Evolutionary conservation across 2,329 filamentous ascomycete species (phyloP), one percentile per base, ranked within the genome.

Genomic region (Arachnomyces sp.): DNA sequence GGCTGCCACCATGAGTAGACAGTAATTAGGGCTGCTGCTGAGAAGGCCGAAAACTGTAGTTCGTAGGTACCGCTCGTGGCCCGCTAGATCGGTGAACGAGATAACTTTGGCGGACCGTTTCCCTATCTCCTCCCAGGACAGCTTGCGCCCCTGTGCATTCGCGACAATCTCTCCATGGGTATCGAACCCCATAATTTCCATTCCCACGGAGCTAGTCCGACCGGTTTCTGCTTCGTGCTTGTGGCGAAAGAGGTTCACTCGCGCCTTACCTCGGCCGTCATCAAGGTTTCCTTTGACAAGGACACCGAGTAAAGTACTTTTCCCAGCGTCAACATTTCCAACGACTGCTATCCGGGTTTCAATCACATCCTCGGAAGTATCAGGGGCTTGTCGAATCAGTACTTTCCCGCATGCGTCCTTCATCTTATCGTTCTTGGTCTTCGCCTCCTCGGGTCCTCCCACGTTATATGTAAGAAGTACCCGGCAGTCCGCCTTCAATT

Each of bases 121-220:
- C 39, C 92, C 92, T 57, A 98, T 95, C 61, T 98, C 92, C 61
- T 95, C 90, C 92, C 92, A 98, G 3, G 89, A 90, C 28, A 96
- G 70, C 66, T 83, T 86, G 60, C 92, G 78, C 1, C 88, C 90
- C 2, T 89, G 85, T 43, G 84, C 84, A 30, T 86, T 90, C 12
- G 80, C 78, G 12, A 96, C 77, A 18, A 95, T 83, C 17, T 89
- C 78, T 18, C 92, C 90, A 40, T 77, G 75, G 37, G 84, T 87
- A 62, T 96, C 88, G 53, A 95, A 98, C 2, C 92, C 92, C 83
- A 96, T 88, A 46, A 96, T 96, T 63, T 98, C 92, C 89, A 96
- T 93, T 31, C 92, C 90, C 1, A 98, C 92, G 0, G 89, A 95
- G 59, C 87, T 95, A 7, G 92, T 98, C 49, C 92, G 77, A 1